These are phyloP conservation scores for Rubia balearica DNA, from an alignment of 305 asterid species.

Conservation along the genomic window DNA sequence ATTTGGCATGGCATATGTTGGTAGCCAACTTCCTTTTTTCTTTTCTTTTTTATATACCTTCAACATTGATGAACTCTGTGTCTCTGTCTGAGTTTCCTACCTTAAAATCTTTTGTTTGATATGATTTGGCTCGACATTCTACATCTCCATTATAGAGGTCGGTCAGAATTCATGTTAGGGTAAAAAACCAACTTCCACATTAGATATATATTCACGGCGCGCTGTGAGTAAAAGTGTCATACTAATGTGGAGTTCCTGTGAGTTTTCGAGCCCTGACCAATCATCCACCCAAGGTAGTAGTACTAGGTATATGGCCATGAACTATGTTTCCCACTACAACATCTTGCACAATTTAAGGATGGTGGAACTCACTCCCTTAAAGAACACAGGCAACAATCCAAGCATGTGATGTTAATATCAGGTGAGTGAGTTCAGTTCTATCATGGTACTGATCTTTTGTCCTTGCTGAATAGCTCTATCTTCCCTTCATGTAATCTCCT, in stretches of 20 bases:
- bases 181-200: background rate
- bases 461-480: constrained; percentile 11
- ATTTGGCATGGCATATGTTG: constrained; percentile 19
- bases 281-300: constrained; percentile 3
- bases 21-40: constrained; percentile 18
- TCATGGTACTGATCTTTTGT: background rate
- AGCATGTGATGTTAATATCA: constrained; percentile 5
- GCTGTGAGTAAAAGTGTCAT: background rate
- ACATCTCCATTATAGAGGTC: background rate
- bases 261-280: background rate
- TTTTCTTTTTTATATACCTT: background rate
- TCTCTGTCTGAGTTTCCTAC: background rate
- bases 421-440: constrained; percentile 18
- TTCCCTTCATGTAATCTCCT: background rate
- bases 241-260: background rate
- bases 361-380: constrained; percentile 15
- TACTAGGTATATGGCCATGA: background rate
- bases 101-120: background rate
- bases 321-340: background rate
- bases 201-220: too few species aligned
- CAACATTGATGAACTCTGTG: background rate
- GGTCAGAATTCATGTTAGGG: background rate
- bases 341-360: constrained; percentile 2
- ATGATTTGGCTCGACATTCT: background rate
- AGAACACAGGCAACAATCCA: background rate